Conservation (phyloP, 148 eudicot genomes). For the Camellia japonica region DNA sequence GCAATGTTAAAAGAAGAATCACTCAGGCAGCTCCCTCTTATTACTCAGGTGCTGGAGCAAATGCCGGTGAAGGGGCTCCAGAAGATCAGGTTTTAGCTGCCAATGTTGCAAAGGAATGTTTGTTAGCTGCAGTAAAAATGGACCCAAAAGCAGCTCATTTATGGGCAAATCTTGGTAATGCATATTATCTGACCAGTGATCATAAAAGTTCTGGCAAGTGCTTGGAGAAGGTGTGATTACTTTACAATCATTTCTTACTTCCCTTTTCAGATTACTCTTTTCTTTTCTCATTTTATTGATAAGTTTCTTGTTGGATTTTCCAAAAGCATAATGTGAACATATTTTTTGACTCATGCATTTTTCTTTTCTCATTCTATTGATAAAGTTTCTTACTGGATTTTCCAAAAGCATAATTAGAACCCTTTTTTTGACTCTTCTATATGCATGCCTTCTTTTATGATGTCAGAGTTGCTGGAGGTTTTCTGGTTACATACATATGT, state of each 20-base stretch:
- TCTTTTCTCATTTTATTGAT: background rate
- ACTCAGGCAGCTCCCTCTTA: slow-evolving; percentile 2
- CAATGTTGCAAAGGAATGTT: slow-evolving; percentile 84
- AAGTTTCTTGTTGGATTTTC: background rate
- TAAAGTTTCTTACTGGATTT: background rate
- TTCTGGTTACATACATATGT: background rate
- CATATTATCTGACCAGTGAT: slow-evolving; percentile 73
- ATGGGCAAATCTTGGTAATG: slow-evolving; percentile 94
- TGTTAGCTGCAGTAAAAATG: slow-evolving; percentile 71
- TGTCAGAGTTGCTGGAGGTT: background rate
- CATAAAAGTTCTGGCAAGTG: slow-evolving; percentile 79
- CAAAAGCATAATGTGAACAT: background rate
- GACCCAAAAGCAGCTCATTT: slow-evolving; percentile 84
- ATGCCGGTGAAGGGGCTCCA: slow-evolving; percentile 55
- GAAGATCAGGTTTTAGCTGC: slow-evolving; percentile 54
- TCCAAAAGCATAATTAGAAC: background rate
- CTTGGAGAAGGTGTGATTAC: slow-evolving; percentile 72
- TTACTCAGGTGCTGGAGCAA: slow-evolving; percentile 79
- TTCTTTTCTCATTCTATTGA: background rate
- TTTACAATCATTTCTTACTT: background rate
- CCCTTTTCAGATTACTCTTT: slow-evolving; percentile 7
- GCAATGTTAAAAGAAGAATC: slow-evolving; percentile 8
- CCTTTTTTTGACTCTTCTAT: background rate
- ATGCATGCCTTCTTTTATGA: slow-evolving; percentile 5
- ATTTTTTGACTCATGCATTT: background rate